Evolutionary conservation across 768 basidiomycete genomes (phyloP), one percentile per base, ranked within the genome.

Genomic region (Suillus discolor): DNA sequence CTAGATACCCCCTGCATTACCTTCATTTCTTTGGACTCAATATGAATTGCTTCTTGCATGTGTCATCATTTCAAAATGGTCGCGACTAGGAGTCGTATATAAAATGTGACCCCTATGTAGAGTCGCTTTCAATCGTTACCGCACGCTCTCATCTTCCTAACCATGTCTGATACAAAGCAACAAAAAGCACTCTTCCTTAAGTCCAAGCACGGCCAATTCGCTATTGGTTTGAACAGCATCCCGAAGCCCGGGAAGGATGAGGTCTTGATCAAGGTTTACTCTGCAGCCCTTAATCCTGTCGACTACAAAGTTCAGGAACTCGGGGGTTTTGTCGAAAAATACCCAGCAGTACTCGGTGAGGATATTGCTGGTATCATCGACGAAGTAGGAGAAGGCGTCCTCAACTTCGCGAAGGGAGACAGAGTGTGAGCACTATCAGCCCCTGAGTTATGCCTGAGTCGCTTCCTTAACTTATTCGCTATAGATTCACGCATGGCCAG

Each of bases 201-300:
- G 41, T 67, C 71, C 7, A 68, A 72, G 44, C 70, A 71, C 7
- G 77, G 77, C 1, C 51, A 72, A 36, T 77, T 82, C 54, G 69
- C 69, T 13, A 61, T 83, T 41, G 67, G 66, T 6, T 64, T 71
- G 8, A 71, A 66, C 12, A 62, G 64, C 44, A 68, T 77, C 47
- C 77, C 77, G 15, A 74, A 68, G 47, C 82, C 83, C 0, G 76
- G 78, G 1, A 69, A 71, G 3, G 78, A 78, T 9, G 76, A 85
- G 65, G 59, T 85, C 16, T 74, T 85, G 61, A 74, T 85, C 63
- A 78, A 80, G 66, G 63, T 83, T 57, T 68, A 78, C 45, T 68
- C 81, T 0, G 70, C 73, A 5, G 81, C 77, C 2, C 76, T 87
- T 12, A 85, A 86, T 69, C 86, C 85, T 11, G 66, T 81, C 45